Evolutionary conservation across 2,329 filamentous ascomycete genomes (phyloP), one percentile per base, ranked within the genome.

Genomic region (Aureobasidium melanogenum): DNA sequence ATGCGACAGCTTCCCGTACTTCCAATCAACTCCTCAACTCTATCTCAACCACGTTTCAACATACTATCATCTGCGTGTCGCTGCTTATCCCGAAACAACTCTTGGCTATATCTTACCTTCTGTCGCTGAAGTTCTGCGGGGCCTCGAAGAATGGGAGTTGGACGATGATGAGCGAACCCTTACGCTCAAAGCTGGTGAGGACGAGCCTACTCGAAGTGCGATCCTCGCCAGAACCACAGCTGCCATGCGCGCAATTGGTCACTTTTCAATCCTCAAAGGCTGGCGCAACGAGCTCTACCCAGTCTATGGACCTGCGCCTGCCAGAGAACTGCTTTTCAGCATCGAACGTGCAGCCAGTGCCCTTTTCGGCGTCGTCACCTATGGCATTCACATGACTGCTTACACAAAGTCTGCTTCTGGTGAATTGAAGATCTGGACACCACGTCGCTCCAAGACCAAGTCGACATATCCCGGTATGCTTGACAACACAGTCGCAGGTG

Each of bases 401-500:
- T 96, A 88, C 68, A 81, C 88, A 26, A 61, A 64, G 24, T 77
- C 80, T 41, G 73, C 72, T 32, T 69, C 56, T 12, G 75, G 69
- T 46, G 87, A 86, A 19, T 75, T 96, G 47, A 87, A 85, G 69
- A 80, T 99, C 43, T 97, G 94, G 93, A 84, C 96, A 1, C 89
- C 94, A 3, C 82, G 86, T 48, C 82, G 94, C 10, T 84, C 91
- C 14, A 79, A 79, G 55, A 83, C 79, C 62, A 99, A 97, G 78
- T 84, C 89, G 66, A 97, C 91, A 0, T 99, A 93, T 70, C 87
- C 88, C 0, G 83, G 88, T n/a, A 92, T 97, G 79, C 79, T 99
- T 66, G 94, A 99, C 74, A 99, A 97, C 73, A 91, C 91, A 1
- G 94, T 96, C 7, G 94, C 92, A 0, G 89, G 89, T 3, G 89